phyloP scores from a whole-genome alignment of 2,329 filamentous ascomycete genomes.

The Aspergillus fumigatiaffinis region DNA sequence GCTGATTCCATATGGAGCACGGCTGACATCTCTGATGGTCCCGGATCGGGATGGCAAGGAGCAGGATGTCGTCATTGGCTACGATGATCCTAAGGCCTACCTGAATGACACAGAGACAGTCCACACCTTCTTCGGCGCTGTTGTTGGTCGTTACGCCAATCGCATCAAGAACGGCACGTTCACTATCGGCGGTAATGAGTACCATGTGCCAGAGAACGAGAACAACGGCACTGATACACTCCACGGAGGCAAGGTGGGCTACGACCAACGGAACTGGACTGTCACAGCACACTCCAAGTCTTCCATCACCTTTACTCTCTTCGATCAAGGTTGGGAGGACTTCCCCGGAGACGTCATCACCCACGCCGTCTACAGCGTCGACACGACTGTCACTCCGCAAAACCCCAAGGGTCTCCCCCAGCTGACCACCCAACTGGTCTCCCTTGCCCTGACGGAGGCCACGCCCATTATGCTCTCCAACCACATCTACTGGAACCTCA shows the following conservation, averaged over 20 bases:
- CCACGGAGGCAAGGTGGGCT: conserved; percentile 48
- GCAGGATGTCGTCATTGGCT: conserved; percentile 50
- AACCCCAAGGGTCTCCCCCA: conserved; percentile 41
- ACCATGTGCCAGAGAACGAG: conserved; percentile 50
- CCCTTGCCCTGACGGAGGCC: conserved; percentile 42
- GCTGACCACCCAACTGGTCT: conserved; percentile 43
- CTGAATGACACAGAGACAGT: conserved; percentile 44
- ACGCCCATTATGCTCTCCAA: conserved; percentile 51
- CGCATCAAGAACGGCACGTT: conserved; percentile 57
- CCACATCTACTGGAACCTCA: conserved; percentile 51
- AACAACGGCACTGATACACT: conserved; percentile 49
- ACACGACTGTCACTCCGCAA: conserved; percentile 29
- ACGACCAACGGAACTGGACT: conserved; percentile 49
- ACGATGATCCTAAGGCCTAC: conserved; percentile 45
- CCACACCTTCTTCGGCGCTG: conserved; percentile 46
- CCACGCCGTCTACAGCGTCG: conserved; percentile 44
- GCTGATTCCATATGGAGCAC: conserved; percentile 47
- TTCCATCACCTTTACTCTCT: conserved; percentile 45
- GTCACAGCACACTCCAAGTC: conserved; percentile 39
- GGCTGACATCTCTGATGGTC: conserved; percentile 46
- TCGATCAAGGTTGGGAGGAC: conserved; percentile 40
- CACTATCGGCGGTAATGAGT: conserved; percentile 44
- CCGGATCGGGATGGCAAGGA: conserved; percentile 46
- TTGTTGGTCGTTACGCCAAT: conserved; percentile 53
- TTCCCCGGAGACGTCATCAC: conserved; percentile 48